Percentiles rank a stretch among this genome's conserved stretches.
phyloP scores from a whole-genome alignment of 768 basidiomycete genomes.

The Hypholoma sublateritium region DNA sequence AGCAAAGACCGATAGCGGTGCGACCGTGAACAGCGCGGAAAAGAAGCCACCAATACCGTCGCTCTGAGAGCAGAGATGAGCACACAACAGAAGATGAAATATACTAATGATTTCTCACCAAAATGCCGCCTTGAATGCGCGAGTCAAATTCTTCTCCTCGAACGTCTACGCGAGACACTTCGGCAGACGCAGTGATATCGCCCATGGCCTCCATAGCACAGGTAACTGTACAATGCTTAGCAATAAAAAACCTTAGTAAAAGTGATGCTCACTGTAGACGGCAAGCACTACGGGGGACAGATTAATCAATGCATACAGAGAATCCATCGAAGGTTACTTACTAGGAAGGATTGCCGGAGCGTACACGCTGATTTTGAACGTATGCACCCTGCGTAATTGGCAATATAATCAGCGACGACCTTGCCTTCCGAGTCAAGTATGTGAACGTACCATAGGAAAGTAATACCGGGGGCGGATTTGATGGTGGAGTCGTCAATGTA shows the following conservation, averaged over 20 bases:
- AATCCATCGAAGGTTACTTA: slow-evolving; percentile 4
- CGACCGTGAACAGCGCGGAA: slow-evolving; percentile 76
- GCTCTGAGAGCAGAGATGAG: slow-evolving; percentile 17
- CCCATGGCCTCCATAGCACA: slow-evolving; percentile 82
- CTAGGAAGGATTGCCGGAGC: slow-evolving; percentile 57
- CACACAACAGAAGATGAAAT: neutral
- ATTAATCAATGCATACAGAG: neutral
- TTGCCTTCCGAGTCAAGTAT: neutral
- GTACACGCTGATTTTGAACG: slow-evolving; percentile 75
- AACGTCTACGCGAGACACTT: slow-evolving; percentile 71
- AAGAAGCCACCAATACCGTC: slow-evolving; percentile 79
- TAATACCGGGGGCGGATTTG: slow-evolving; percentile 67
- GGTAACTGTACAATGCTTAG: slow-evolving; percentile 42
- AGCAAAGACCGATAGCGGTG: slow-evolving; percentile 76
- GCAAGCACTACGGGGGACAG: neutral
- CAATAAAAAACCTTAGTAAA: neutral
- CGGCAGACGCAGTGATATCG: slow-evolving; percentile 78
- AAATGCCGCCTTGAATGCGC: slow-evolving; percentile 77
- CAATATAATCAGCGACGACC: neutral
- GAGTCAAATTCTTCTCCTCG: slow-evolving; percentile 74
- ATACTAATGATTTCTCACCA: slow-evolving; percentile 28
- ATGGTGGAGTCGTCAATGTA: slow-evolving; percentile 72
- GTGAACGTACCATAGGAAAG: slow-evolving; percentile 54
- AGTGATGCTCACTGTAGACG: slow-evolving; percentile 1
- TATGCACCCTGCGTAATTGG: slow-evolving; percentile 55